Conservation (phyloP, 306 rosid genomes). For the Vigna trinervia region DNA sequence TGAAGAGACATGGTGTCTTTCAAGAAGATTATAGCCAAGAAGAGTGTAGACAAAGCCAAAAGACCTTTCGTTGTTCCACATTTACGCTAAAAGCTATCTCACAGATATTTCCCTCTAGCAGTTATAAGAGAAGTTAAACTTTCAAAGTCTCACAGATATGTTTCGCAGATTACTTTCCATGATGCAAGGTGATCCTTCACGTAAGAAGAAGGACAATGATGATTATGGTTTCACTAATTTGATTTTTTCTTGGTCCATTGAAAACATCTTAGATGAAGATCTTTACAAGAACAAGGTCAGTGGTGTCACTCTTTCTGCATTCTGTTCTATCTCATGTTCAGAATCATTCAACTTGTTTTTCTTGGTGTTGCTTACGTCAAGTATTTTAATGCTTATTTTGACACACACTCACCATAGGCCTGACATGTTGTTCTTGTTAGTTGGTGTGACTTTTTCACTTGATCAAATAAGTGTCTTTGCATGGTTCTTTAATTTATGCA, state of each 20-base stretch:
- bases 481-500: background rate
- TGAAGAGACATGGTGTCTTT: background rate
- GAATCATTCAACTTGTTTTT: background rate
- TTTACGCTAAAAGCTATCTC: background rate
- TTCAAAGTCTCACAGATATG: no score
- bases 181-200: conserved; percentile 44
- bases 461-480: background rate
- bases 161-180: no score
- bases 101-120: background rate
- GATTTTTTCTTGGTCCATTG: conserved; percentile 66
- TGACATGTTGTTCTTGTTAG: background rate
- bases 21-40: background rate
- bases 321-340: background rate
- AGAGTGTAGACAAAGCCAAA: background rate
- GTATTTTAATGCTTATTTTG: background rate
- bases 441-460: background rate
- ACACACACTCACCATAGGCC: background rate
- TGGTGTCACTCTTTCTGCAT: background rate
- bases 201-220: conserved; percentile 19
- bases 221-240: conserved; percentile 47
- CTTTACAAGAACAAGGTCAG: conserved; percentile 44
- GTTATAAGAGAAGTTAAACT: background rate
- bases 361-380: background rate
- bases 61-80: background rate
- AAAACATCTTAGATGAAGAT: conserved; percentile 50